Evolutionary conservation across 202 grass and related monocot species (phyloP), one percentile per base, ranked within the genome.

Genomic region (Carex arenaria): DNA sequence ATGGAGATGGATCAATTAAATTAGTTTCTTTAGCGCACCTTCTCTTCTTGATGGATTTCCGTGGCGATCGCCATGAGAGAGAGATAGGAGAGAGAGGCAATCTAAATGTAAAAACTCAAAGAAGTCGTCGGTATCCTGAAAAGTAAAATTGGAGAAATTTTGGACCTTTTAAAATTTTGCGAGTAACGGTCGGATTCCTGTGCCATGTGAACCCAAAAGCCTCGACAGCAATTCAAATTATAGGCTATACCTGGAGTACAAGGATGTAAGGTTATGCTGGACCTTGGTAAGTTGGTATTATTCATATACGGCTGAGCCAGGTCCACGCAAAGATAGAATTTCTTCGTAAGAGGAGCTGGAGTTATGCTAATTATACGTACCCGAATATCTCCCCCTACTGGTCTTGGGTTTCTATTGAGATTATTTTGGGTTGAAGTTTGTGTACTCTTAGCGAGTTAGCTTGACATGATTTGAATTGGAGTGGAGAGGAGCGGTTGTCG

Each of bases 51-150:
- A 79, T 65, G 71, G 65, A 82, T 82, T 67, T 98, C 95, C 28
- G 89, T 80, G 80, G 83, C 84, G 86, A 95, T 86, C 80, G 88
- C 87, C 95, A 98, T 98, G 68, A 56, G 17, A 57, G 12, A 83
- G 79, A 80, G 55, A 31, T 69, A 62, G 56, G 22, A 57, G 12
- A 49, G 47, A 59, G 0, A 7, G 30, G 52, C 0, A 15, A 12
- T 40, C 8, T 11, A 47, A 26, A 3, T n/a, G n/a, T n/a, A n/a
- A n/a, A n/a, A 68, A n/a, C 53, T 30, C 4, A 51, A 47, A 11
- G 8, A 62, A 80, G 36, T 80, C 31, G 56, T 80, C 53, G 36
- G 19, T 38, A 32, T 34, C 61, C 77, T 64, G 57, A 8, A 80
- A 79, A 80, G 8, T 30, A 45, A 80, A 62, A 69, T 71, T 73